These are phyloP conservation scores for Sarcodon aspratus DNA, from an alignment of 768 basidiomycete genomes.

Conservation along the genomic window DNA sequence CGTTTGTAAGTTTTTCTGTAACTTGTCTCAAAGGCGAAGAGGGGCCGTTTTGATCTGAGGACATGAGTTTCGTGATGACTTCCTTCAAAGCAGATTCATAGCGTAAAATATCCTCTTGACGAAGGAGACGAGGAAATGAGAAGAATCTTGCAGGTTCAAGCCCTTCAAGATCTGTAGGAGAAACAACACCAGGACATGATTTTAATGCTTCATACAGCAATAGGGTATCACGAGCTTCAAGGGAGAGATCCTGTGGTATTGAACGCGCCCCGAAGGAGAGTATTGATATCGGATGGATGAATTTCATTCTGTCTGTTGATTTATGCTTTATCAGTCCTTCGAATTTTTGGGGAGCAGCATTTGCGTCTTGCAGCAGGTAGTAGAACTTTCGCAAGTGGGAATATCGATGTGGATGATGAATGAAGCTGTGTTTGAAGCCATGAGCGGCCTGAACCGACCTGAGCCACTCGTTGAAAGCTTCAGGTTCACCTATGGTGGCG, in stretches of 20 bases:
- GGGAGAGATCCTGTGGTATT: slow-evolving; percentile 50
- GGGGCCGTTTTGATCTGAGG: slow-evolving; percentile 21
- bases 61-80: slow-evolving; percentile 25
- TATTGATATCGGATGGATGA: slow-evolving; percentile 52
- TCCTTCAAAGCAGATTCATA: slow-evolving; percentile 48
- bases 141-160: slow-evolving; percentile 39
- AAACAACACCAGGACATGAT: slow-evolving; percentile 2
- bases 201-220: slow-evolving; percentile 36
- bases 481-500: slow-evolving; percentile 58
- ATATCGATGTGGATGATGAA: slow-evolving; percentile 58
- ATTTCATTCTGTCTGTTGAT: slow-evolving; percentile 31
- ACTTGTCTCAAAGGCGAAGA: slow-evolving; percentile 25
- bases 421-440: slow-evolving; percentile 45
- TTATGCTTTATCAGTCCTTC: slow-evolving; percentile 24
- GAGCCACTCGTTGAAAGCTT: slow-evolving; percentile 58
- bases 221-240: slow-evolving; percentile 50
- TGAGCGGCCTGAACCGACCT: slow-evolving; percentile 46
- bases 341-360: slow-evolving; percentile 15
- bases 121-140: slow-evolving; percentile 24
- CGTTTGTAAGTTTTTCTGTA: slow-evolving; percentile 29
- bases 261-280: slow-evolving; percentile 38
- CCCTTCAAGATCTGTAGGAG: slow-evolving; percentile 14
- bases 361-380: slow-evolving; percentile 29
- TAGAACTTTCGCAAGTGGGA: slow-evolving; percentile 63
- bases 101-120: slow-evolving; percentile 46